Evolutionary conservation across 495 filamentous ascomycete species (phyloP).

Genomic region (Neurospora africana): DNA sequence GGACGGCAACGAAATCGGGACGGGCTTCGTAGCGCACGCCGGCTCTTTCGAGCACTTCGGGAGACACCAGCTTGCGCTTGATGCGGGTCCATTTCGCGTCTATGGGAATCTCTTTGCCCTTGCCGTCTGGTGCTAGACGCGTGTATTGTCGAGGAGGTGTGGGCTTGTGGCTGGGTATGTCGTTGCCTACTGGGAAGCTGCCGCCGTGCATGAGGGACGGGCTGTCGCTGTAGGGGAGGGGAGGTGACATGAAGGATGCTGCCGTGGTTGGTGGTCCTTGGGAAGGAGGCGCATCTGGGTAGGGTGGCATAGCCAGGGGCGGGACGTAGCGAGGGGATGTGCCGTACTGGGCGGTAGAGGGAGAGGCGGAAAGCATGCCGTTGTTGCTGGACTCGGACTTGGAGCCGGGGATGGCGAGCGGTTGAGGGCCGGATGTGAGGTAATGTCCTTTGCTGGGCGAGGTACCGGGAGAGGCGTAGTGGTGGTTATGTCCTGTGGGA

Average conservation of each 20-base stretch:
- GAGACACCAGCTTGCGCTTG: slow-evolving; percentile 51
- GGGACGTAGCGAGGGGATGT: slow-evolving; percentile 23
- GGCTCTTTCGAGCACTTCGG: slow-evolving; percentile 53
- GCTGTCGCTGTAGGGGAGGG: slow-evolving; percentile 17
- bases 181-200: slow-evolving; percentile 8
- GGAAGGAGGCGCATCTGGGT: slow-evolving; percentile 18
- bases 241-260: slow-evolving; percentile 9
- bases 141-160: slow-evolving; percentile 9
- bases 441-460: slow-evolving; percentile 16
- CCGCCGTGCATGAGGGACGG: slow-evolving; percentile 10
- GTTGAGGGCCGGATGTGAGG: slow-evolving; percentile 11
- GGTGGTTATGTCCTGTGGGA: slow-evolving; percentile 13
- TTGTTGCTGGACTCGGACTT: slow-evolving; percentile 3
- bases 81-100: slow-evolving; percentile 67
- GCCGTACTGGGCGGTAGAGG: slow-evolving; percentile 1
- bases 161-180: background rate
- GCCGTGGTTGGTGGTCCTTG: slow-evolving; percentile 8
- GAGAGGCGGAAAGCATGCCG: slow-evolving; percentile 6
- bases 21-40: slow-evolving; percentile 60
- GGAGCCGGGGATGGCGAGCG: slow-evolving; percentile 12
- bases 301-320: slow-evolving; percentile 2
- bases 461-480: slow-evolving; percentile 21
- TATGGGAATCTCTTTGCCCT: slow-evolving; percentile 50
- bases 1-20: slow-evolving; percentile 55
- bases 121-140: slow-evolving; percentile 37